Evolutionary conservation across 495 filamentous ascomycete species (phyloP).

Genomic region (Tricharina praecox): DNA sequence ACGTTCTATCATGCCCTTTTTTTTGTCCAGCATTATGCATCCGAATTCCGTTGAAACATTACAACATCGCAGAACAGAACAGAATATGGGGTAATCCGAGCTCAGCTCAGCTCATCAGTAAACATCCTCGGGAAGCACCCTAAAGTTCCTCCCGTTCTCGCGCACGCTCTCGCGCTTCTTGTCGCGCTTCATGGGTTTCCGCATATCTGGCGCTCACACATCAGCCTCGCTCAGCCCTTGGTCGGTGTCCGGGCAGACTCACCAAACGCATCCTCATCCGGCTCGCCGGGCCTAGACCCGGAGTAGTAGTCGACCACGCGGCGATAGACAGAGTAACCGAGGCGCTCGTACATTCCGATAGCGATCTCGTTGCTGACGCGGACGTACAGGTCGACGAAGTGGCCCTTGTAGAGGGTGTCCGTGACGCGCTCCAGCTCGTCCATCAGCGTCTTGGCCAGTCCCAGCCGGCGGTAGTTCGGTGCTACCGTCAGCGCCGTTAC

Average conservation of each 20-base stretch:
- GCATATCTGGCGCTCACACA: conserved; percentile 54
- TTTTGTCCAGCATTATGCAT: too few relatives aligned
- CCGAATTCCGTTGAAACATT: too few relatives aligned
- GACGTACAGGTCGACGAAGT: conserved; percentile 94
- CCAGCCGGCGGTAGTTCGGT: conserved; percentile 65
- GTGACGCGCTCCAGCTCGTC: conserved; percentile 61
- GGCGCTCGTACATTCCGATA: conserved; percentile 68
- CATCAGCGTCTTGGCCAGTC: conserved; percentile 65
- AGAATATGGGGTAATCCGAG: too few relatives aligned
- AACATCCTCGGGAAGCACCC: conserved; percentile 68
- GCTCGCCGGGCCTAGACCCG: conserved; percentile 39
- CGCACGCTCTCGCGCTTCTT: conserved; percentile 59
- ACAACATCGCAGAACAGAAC: too few relatives aligned
- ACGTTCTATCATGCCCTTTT: too few relatives aligned
- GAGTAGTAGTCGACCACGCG: conserved; percentile 83
- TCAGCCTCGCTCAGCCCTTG: conserved; percentile 7
- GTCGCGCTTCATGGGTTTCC: conserved; percentile 76
- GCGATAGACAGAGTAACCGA: conserved; percentile 80
- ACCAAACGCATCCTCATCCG: conserved; percentile 66
- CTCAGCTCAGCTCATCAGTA: too few relatives aligned
- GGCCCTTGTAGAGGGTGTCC: conserved; percentile 56
- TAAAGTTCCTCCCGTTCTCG: conserved; percentile 63
- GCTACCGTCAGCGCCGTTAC: conserved; percentile 92
- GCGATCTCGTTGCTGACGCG: conserved; percentile 74
- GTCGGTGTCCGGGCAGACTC: neutral